Conservation (phyloP, 495 filamentous ascomycete species). For the Corynascus novoguineensis region DNA sequence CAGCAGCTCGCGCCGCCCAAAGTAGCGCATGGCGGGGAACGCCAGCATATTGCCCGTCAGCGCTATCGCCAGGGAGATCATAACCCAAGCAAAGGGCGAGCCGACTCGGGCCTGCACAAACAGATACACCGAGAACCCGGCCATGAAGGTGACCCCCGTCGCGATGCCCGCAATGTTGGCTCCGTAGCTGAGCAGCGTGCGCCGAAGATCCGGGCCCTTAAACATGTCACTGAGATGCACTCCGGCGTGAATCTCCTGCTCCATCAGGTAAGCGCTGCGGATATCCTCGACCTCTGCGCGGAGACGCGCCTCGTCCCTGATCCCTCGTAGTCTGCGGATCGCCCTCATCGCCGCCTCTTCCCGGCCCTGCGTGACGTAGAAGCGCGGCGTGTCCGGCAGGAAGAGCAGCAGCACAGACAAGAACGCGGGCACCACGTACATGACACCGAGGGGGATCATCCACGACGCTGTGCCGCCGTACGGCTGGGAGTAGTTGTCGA, state of each 20-base stretch:
- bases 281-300: conserved; percentile 31
- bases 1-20: conserved; percentile 23
- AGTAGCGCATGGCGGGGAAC: conserved; percentile 28
- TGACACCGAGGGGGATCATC: conserved; percentile 53
- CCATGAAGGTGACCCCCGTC: conserved; percentile 29
- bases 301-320: conserved; percentile 25
- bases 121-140: conserved; percentile 31
- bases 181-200: conserved; percentile 28
- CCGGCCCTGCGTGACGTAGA: conserved; percentile 33
- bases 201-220: conserved; percentile 25
- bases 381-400: conserved; percentile 56
- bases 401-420: conserved; percentile 49
- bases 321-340: conserved; percentile 25
- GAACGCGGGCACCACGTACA: conserved; percentile 53
- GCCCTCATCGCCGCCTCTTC: conserved; percentile 30
- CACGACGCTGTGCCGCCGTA: conserved; percentile 44
- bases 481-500: conserved; percentile 51
- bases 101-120: conserved; percentile 29
- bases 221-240: conserved; percentile 30
- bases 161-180: conserved; percentile 24
- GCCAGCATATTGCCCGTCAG: conserved; percentile 29
- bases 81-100: conserved; percentile 30
- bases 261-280: conserved; percentile 21
- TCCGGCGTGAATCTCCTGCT: conserved; percentile 24
- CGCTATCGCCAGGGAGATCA: conserved; percentile 29